phyloP scores from a whole-genome alignment of 2,329 filamentous ascomycete species.

The Alternaria postmessia region DNA sequence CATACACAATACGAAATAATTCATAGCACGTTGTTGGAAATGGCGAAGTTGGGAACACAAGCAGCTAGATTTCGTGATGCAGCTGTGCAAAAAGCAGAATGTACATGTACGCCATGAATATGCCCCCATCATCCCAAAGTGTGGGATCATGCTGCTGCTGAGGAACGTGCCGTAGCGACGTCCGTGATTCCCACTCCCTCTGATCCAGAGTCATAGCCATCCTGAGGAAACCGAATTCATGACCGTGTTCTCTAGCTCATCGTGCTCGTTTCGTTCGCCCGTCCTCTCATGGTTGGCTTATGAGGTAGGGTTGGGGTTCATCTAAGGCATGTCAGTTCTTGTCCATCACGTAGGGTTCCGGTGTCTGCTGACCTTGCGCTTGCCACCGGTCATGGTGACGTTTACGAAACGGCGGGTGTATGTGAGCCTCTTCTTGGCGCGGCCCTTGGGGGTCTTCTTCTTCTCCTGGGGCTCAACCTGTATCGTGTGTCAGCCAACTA shows the following conservation, averaged over 20 bases:
- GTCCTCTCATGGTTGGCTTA: slow-evolving; percentile 55
- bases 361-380: slow-evolving; percentile 81
- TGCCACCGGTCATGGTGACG: slow-evolving; percentile 95
- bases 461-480: slow-evolving; percentile 93
- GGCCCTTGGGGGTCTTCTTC: slow-evolving; percentile 95
- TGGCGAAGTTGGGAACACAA: slow-evolving; percentile 30
- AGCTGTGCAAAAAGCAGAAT: slow-evolving; percentile 47
- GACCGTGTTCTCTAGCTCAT: slow-evolving; percentile 45
- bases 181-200: slow-evolving; percentile 45
- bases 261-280: slow-evolving; percentile 41
- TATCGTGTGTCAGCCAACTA: slow-evolving; percentile 37
- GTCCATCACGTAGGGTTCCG: neutral
- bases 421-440: slow-evolving; percentile 94
- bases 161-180: slow-evolving; percentile 40
- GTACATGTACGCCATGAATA: slow-evolving; percentile 52
- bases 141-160: slow-evolving; percentile 41
- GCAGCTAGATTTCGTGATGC: slow-evolving; percentile 41
- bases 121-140: slow-evolving; percentile 51
- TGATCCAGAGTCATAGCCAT: slow-evolving; percentile 53
- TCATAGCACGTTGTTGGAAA: neutral
- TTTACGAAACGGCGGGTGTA: slow-evolving; percentile 99
- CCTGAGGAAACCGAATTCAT: slow-evolving; percentile 48
- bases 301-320: slow-evolving; percentile 85
- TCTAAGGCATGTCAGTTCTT: slow-evolving; percentile 58
- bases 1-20: neutral